Conservation (phyloP, 352 stramenopile species). For the Pythium coloratum region DNA sequence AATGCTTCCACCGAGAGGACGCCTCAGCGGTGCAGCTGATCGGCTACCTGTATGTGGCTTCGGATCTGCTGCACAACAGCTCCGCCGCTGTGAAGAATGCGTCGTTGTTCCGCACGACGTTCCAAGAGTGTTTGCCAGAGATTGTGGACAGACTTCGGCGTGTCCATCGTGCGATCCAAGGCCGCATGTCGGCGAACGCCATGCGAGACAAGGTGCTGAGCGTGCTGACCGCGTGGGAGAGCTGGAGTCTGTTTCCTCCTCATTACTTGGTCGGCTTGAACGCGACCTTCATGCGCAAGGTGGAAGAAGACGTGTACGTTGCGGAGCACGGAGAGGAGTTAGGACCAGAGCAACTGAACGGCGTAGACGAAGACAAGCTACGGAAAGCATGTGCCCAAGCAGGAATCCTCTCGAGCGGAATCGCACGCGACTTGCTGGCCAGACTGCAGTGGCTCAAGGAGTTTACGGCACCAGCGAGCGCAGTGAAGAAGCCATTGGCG, state of each 20-base stretch:
- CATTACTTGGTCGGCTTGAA: conserved; percentile 76
- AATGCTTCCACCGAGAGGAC: conserved; percentile 42
- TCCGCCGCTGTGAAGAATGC: conserved; percentile 87
- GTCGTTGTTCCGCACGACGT: conserved; percentile 86
- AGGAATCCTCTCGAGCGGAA: conserved; percentile 56
- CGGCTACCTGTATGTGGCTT: conserved; percentile 78
- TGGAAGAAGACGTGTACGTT: conserved; percentile 56
- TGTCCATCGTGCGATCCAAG: conserved; percentile 52
- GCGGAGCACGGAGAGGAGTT: background rate
- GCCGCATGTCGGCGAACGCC: conserved; percentile 75
- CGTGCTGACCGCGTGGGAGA: conserved; percentile 75
- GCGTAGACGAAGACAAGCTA: conserved; percentile 51
- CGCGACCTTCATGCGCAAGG: conserved; percentile 74
- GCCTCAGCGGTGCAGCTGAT: conserved; percentile 50
- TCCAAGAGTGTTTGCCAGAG: conserved; percentile 78
- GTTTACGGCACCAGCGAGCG: conserved; percentile 52
- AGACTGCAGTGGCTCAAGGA: conserved; percentile 69
- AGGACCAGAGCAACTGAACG: conserved; percentile 5
- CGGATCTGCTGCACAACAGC: conserved; percentile 90
- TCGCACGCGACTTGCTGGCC: conserved; percentile 39
- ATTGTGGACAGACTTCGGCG: conserved; percentile 62
- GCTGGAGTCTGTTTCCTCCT: conserved; percentile 78
- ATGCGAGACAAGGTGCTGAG: conserved; percentile 84
- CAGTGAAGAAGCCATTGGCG: conserved; percentile 2
- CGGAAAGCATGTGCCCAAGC: conserved; percentile 68